Conservation (phyloP, 352 stramenopile genomes). For the Globisporangium emineosum region DNA sequence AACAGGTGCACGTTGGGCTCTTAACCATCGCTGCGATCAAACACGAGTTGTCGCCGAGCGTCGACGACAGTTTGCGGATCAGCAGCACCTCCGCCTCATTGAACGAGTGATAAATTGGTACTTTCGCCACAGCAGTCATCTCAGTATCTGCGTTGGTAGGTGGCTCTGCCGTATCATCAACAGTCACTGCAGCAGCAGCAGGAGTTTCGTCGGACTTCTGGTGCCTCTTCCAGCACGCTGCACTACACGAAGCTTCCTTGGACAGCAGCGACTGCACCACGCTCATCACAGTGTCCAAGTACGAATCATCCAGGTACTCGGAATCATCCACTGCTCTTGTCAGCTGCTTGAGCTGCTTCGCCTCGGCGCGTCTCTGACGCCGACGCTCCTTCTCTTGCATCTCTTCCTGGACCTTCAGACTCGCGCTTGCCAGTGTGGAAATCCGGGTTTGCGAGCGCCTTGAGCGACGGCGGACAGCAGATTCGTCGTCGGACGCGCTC, state of each 20-base stretch:
- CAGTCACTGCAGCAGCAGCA: background rate
- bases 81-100: slow-evolving; percentile 39
- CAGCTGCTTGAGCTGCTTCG: slow-evolving; percentile 36
- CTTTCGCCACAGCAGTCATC: background rate
- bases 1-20: slow-evolving; percentile 32
- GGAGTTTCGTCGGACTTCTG: background rate
- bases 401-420: slow-evolving; percentile 55
- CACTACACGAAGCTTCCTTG: slow-evolving; percentile 26
- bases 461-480: slow-evolving; percentile 38
- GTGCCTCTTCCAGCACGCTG: slow-evolving; percentile 37
- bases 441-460: slow-evolving; percentile 60
- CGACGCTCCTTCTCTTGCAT: slow-evolving; percentile 48
- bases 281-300: slow-evolving; percentile 30
- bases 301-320: slow-evolving; percentile 73
- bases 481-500: slow-evolving; percentile 25
- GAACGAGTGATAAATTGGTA: slow-evolving; percentile 2
- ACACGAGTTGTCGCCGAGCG: slow-evolving; percentile 41
- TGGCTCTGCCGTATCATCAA: background rate
- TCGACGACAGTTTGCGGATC: slow-evolving; percentile 43
- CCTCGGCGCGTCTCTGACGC: slow-evolving; percentile 12
- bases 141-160: background rate
- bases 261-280: slow-evolving; percentile 22
- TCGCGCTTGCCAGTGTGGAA: slow-evolving; percentile 56
- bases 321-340: slow-evolving; percentile 46
- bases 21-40: slow-evolving; percentile 40